A percentile compares a stretch with the other conserved stretches of the same genome.
Conservation (phyloP, 2,329 filamentous ascomycete species). For the Metarhizium sp. region DNA sequence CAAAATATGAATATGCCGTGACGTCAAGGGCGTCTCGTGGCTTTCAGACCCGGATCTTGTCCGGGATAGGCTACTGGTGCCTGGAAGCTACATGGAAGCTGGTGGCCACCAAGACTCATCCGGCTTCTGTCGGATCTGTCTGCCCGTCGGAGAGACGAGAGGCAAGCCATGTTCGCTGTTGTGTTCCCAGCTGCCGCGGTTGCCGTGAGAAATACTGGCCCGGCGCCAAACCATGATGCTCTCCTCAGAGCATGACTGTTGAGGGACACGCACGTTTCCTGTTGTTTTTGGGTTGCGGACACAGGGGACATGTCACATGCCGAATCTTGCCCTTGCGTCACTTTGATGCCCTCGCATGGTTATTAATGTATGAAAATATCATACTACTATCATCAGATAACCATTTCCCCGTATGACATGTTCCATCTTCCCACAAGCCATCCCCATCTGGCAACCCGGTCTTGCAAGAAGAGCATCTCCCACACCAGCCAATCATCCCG, state of each 20-base stretch:
- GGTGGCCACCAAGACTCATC: background rate
- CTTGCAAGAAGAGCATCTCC: background rate
- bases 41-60: too few species aligned
- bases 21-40: too few species aligned
- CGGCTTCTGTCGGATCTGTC: background rate
- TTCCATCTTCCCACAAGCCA: background rate
- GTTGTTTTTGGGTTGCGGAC: too few species aligned
- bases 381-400: background rate
- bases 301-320: background rate
- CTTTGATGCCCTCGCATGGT: background rate
- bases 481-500: conserved; percentile 1
- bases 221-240: too few species aligned
- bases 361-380: background rate
- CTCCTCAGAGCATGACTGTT: too few species aligned
- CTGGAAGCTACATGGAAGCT: background rate
- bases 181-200: too few species aligned
- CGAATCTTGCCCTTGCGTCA: background rate
- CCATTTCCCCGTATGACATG: background rate
- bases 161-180: too few species aligned
- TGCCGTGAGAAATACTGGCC: background rate
- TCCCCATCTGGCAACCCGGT: conserved; percentile 2
- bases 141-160: background rate
- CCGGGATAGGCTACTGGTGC: background rate
- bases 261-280: too few species aligned
- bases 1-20: too few species aligned